These are phyloP conservation scores for Cyberlindnera sargentensis DNA, from an alignment of 805 yeast species.

Conservation along the genomic window DNA sequence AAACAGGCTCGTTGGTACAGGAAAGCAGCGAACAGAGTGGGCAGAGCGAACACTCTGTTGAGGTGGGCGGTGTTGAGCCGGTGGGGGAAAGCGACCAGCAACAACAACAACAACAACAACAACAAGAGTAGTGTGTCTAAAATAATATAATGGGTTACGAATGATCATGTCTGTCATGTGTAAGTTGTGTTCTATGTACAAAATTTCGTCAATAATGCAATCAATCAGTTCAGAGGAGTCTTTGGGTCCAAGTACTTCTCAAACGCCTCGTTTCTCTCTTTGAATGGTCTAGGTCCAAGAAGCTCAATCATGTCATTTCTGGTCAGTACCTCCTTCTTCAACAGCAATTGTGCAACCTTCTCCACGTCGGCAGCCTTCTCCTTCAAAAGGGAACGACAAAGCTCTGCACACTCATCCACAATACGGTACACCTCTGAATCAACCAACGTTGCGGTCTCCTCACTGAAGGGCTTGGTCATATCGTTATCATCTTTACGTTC, in stretches of 20 bases:
- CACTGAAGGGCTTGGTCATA: conserved; percentile 82
- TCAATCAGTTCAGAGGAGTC: conserved; percentile 2
- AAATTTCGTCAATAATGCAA: not conserved
- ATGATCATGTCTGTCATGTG: no score
- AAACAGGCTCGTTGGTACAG: conserved; percentile 7
- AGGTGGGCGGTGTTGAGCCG: not conserved
- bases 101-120: not conserved
- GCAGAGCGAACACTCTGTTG: not conserved
- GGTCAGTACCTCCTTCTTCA: conserved; percentile 82
- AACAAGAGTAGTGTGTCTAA: no score
- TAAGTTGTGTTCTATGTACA: not conserved
- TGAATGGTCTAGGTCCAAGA: conserved; percentile 88
- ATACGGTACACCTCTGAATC: conserved; percentile 80
- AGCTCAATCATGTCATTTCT: conserved; percentile 90
- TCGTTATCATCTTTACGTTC: conserved; percentile 63
- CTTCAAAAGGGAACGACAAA: conserved; percentile 60
- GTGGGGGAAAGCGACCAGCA: not conserved
- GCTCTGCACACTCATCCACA: conserved; percentile 64
- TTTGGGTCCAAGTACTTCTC: conserved; percentile 53
- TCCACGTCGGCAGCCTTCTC: conserved; percentile 74
- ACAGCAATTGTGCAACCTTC: conserved; percentile 78
- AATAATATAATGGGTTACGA: no score
- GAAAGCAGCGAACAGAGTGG: not conserved
- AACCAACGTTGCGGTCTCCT: conserved; percentile 71
- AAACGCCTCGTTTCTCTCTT: conserved; percentile 85